phyloP scores from a whole-genome alignment of 2,329 filamentous ascomycete genomes.

The Thielaviopsis punctulata region DNA sequence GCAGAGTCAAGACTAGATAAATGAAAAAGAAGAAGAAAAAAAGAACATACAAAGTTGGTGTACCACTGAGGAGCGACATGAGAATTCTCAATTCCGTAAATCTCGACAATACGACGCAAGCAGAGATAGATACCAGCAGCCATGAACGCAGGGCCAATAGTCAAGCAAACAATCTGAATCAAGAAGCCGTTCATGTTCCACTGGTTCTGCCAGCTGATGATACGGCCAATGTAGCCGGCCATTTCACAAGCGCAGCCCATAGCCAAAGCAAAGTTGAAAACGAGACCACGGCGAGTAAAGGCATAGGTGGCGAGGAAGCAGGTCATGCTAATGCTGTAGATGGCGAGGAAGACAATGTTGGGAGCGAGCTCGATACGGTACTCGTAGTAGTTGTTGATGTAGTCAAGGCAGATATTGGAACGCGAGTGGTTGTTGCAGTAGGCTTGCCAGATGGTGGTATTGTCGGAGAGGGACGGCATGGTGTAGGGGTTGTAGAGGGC shows the following conservation, averaged over 20 bases:
- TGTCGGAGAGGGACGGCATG: slow-evolving; percentile 3
- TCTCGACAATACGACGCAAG: slow-evolving; percentile 31
- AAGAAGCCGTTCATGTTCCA: slow-evolving; percentile 41
- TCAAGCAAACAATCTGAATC: slow-evolving; percentile 44
- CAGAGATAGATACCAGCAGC: slow-evolving; percentile 48
- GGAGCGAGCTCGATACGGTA: slow-evolving; percentile 37
- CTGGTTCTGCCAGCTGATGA: slow-evolving; percentile 38
- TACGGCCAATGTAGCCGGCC: slow-evolving; percentile 43
- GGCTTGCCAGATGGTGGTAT: background rate
- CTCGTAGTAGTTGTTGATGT: slow-evolving; percentile 26
- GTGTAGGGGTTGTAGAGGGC: slow-evolving; percentile 4
- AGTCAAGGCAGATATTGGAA: slow-evolving; percentile 16
- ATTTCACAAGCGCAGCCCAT: slow-evolving; percentile 39
- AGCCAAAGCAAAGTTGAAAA: slow-evolving; percentile 35
- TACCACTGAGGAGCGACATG: slow-evolving; percentile 29
- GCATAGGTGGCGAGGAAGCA: slow-evolving; percentile 24
- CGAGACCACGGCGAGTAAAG: slow-evolving; percentile 28
- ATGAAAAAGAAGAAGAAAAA: slow-evolving; percentile 17
- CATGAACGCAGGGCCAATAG: slow-evolving; percentile 47
- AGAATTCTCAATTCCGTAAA: slow-evolving; percentile 31
- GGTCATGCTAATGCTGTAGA: slow-evolving; percentile 31
- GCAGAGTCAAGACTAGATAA: background rate
- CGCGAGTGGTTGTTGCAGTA: slow-evolving; percentile 19
- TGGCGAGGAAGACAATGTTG: slow-evolving; percentile 32
- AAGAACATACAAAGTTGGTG: slow-evolving; percentile 26